Percentiles rank a stretch among this genome's conserved stretches.
phyloP scores from a whole-genome alignment of 1,139 yeast species.

The Saccharomycopsis phalli region DNA sequence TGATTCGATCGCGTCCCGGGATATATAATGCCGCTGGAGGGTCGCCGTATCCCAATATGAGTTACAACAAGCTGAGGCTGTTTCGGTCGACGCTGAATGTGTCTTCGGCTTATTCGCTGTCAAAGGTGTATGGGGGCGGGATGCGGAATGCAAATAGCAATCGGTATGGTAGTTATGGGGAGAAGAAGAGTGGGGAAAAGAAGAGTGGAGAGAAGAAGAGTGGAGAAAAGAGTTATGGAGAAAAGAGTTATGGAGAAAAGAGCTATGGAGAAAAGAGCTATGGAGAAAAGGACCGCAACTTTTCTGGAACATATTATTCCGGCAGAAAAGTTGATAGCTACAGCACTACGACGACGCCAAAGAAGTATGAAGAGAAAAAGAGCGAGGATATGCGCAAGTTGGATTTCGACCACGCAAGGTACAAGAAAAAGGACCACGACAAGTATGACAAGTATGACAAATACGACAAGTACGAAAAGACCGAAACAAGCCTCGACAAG shows the following conservation, averaged over 20 bases:
- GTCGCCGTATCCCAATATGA: conserved; percentile 9
- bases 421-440: neutral
- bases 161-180: too few relatives aligned
- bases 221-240: too few relatives aligned
- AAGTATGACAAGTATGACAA: conserved; percentile 5
- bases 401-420: conserved; percentile 6
- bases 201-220: too few relatives aligned
- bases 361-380: neutral
- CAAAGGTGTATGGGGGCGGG: neutral
- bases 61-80: neutral
- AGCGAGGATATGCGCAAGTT: conserved; percentile 1
- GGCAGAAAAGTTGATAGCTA: neutral
- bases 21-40: conserved; percentile 3
- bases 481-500: conserved; percentile 6
- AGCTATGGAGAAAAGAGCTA: too few relatives aligned
- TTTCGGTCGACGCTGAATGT: neutral
- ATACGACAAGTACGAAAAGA: neutral
- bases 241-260: too few relatives aligned
- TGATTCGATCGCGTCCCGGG: neutral
- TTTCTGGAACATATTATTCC: neutral
- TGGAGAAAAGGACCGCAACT: too few relatives aligned
- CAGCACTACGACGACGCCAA: too few relatives aligned
- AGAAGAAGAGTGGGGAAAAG: too few relatives aligned
- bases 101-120: neutral
- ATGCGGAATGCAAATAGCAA: too few relatives aligned